Evolutionary conservation across 768 basidiomycete species (phyloP).

Genomic region (Daedaleopsis sinensis): DNA sequence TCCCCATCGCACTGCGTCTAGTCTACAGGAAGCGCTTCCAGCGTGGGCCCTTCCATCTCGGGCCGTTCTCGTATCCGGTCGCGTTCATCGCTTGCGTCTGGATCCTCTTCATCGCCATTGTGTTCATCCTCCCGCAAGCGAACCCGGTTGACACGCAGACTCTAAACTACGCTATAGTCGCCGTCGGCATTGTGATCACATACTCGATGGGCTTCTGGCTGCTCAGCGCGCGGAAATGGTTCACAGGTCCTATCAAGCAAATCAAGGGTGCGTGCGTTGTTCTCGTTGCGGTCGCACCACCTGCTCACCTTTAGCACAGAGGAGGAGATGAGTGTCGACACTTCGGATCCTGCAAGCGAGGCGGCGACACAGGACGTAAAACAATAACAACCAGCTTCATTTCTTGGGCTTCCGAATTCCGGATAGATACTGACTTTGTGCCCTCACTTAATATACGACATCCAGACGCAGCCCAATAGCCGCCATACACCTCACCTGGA

Average conservation of each 20-base stretch:
- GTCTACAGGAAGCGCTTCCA: slow-evolving; percentile 60
- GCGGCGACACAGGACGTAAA: background rate
- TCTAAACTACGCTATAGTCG: slow-evolving; percentile 76
- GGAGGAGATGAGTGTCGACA: slow-evolving; percentile 53
- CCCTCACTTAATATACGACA: too few relatives aligned
- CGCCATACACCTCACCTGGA: too few relatives aligned
- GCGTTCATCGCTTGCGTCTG: slow-evolving; percentile 60
- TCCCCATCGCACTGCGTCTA: slow-evolving; percentile 71
- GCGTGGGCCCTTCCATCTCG: slow-evolving; percentile 75
- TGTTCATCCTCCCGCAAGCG: slow-evolving; percentile 70
- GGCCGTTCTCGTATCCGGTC: slow-evolving; percentile 61
- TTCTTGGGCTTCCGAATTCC: too few relatives aligned
- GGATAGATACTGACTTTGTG: too few relatives aligned
- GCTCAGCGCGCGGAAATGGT: slow-evolving; percentile 72
- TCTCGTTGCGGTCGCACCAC: background rate
- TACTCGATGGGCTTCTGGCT: slow-evolving; percentile 75
- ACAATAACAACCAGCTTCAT: background rate
- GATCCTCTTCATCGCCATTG: slow-evolving; percentile 75
- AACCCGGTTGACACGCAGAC: slow-evolving; percentile 75
- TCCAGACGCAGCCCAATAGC: too few relatives aligned
- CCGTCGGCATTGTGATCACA: slow-evolving; percentile 69
- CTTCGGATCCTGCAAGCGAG: slow-evolving; percentile 39
- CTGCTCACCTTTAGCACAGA: slow-evolving; percentile 31
- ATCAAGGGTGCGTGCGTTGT: slow-evolving; percentile 52
- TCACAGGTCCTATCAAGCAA: slow-evolving; percentile 69